Evolutionary conservation across 805 yeast species (phyloP).

Genomic region (Metschnikowia corniflorae): DNA sequence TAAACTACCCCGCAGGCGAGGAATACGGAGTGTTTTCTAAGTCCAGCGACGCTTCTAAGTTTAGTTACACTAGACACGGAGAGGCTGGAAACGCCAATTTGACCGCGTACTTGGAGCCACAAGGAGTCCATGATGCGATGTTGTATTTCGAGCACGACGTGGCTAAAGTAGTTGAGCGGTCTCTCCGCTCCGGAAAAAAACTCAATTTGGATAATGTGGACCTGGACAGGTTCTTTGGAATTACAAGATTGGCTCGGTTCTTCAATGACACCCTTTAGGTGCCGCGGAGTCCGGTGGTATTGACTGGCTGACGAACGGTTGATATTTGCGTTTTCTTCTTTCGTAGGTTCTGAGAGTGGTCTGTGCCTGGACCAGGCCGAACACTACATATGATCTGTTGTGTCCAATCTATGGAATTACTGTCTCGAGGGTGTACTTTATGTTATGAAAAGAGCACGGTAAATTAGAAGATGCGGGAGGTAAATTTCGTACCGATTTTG

Average conservation of each 20-base stretch:
- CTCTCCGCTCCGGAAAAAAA: conserved; percentile 7
- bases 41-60: conserved; percentile 17
- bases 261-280: conserved; percentile 13
- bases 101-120: conserved; percentile 15
- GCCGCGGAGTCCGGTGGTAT: no score
- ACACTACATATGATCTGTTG: no score
- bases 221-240: conserved; percentile 12
- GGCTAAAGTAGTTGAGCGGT: conserved; percentile 3
- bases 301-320: no score
- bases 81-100: conserved; percentile 21
- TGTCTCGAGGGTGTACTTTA: no score
- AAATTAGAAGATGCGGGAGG: no score
- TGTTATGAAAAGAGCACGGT: no score
- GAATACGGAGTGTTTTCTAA: conserved; percentile 28
- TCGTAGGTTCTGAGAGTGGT: no score
- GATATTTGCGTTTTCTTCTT: no score
- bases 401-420: no score
- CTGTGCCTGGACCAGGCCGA: no score
- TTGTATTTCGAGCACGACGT: conserved; percentile 16
- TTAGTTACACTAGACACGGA: conserved; percentile 20
- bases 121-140: conserved; percentile 20
- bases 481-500: no score
- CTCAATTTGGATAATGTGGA: conserved; percentile 13
- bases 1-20: conserved; percentile 25
- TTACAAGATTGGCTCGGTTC: conserved; percentile 13